Evolutionary conservation across 2,329 filamentous ascomycete species (phyloP).

Genomic region (Metarhizium brunneum): DNA sequence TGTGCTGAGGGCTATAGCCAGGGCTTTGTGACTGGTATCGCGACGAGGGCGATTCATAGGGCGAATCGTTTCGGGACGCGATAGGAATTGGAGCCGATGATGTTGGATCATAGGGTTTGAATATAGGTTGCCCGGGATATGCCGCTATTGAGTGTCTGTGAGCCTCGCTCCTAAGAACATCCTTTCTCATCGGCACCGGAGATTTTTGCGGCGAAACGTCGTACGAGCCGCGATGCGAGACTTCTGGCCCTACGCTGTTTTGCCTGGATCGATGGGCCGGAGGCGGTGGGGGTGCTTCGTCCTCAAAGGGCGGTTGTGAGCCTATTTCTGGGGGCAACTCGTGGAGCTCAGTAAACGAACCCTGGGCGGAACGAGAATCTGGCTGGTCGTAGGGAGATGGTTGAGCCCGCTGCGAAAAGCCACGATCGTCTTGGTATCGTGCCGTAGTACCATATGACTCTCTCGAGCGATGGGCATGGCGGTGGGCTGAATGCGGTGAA

Average conservation of each 20-base stretch:
- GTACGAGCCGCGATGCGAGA: slow-evolving; percentile 28
- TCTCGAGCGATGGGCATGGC: slow-evolving; percentile 22
- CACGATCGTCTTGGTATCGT: slow-evolving; percentile 26
- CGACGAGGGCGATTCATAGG: slow-evolving; percentile 27
- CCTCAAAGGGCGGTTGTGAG: slow-evolving; percentile 27
- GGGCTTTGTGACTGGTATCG: slow-evolving; percentile 44
- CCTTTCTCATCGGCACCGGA: slow-evolving; percentile 47
- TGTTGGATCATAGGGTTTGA: slow-evolving; percentile 41
- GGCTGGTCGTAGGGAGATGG: slow-evolving; percentile 26
- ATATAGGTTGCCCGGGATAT: slow-evolving; percentile 45
- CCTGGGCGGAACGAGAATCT: slow-evolving; percentile 26
- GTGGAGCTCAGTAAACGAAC: slow-evolving; percentile 22
- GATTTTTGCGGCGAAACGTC: slow-evolving; percentile 34
- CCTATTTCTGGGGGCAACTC: slow-evolving; percentile 24
- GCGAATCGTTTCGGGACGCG: slow-evolving; percentile 17
- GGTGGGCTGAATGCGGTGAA: slow-evolving; percentile 19
- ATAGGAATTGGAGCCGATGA: slow-evolving; percentile 24
- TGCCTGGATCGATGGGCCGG: slow-evolving; percentile 43
- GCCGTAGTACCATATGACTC: slow-evolving; percentile 28
- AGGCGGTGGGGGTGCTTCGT: slow-evolving; percentile 44
- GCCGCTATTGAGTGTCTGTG: slow-evolving; percentile 41
- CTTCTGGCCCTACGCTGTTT: slow-evolving; percentile 34
- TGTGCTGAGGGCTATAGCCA: slow-evolving; percentile 34
- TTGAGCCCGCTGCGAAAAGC: slow-evolving; percentile 22
- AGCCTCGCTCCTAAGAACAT: slow-evolving; percentile 47